Base-by-base conservation (phyloP, 139 green algal genomes). In the Picochlorum sp. region DNA sequence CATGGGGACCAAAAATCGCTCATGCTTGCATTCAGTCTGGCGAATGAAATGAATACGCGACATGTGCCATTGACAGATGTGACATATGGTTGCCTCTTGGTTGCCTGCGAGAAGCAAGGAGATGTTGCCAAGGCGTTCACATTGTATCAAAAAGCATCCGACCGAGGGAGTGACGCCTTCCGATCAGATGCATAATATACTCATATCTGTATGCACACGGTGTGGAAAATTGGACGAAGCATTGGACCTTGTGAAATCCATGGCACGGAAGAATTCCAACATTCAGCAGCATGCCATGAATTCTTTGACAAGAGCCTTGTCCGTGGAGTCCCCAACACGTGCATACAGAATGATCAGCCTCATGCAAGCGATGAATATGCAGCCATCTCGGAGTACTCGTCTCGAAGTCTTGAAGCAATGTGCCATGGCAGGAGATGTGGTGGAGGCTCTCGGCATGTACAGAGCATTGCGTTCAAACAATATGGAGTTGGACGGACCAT, bases 71-170 rank as follows among this genome's bases (percentile, higher is more conserved):
- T 79, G 6, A 80, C 63, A 15, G 80, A 69, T 7, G 73, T 82
- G 30, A 89, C 83, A 3, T 90, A 86, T 51, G 82, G 79, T 54
- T 81, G 72, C 52, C 50, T 86, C 49, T 59, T 90, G n/a, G 45
- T 62, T 6, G 83, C 77, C 2, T 87, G 71, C 50, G 58, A 68
- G 38, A 41, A 47, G 2, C 21, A 9, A 1, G 26, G 58, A 1
- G 63, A 84, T 51, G 74, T 79, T 15, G 57, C 71, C 50, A 32
- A n/a, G 1, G 82, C 80, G 2, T 81, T 88, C 20, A 9, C 23
- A 32, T 63, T 88, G 24, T 88, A 88, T 65, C 49, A 72, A 47
- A 52, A 77, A 52, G 74, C 74, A 26, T 78, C 63, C 45, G n/a
- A 49, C 66, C 16, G 62, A 67, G 14, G 75, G 82, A 24, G 56